Conservation (phyloP, 2,329 filamentous ascomycete genomes). For the Dactylellina parvicollis region DNA sequence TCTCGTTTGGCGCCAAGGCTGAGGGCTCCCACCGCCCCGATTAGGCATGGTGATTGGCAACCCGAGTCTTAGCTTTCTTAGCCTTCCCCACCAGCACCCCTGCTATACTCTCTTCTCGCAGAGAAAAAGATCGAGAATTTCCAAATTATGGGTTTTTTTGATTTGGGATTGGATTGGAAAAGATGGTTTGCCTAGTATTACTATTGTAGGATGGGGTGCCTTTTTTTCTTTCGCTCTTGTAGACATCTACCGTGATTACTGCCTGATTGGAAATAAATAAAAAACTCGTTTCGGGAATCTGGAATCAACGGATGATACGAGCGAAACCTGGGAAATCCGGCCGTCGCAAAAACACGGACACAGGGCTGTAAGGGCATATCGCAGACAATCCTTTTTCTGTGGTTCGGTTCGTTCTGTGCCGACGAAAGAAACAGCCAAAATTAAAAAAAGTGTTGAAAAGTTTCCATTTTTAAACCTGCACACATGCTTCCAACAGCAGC, state of each 20-base stretch:
- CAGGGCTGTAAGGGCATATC: no score
- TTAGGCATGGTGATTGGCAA: slow-evolving; percentile 14
- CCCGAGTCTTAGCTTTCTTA: slow-evolving; percentile 18
- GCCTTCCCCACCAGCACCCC: background rate
- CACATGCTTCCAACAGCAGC: background rate
- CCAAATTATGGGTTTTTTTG: no score
- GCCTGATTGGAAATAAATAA: background rate
- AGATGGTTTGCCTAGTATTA: slow-evolving; percentile 39
- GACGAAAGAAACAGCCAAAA: slow-evolving; percentile 2
- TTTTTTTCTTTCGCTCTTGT: no score
- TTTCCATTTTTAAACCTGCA: slow-evolving; percentile 48
- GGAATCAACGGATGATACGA: slow-evolving; percentile 6
- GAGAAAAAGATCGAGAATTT: no score
- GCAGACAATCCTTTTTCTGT: background rate
- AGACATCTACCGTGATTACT: slow-evolving; percentile 45
- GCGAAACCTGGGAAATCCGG: slow-evolving; percentile 13
- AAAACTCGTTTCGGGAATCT: background rate
- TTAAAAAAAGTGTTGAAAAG: no score
- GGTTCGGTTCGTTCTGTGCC: slow-evolving; percentile 31
- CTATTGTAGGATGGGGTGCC: background rate
- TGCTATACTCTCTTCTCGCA: no score
- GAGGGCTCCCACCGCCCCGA: slow-evolving; percentile 19
- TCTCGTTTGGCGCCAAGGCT: slow-evolving; percentile 46
- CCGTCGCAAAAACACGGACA: no score
- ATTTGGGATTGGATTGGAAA: slow-evolving; percentile 1